phyloP scores from a whole-genome alignment of 371 early-diverging fungal species.

The Mortierella sp. region DNA sequence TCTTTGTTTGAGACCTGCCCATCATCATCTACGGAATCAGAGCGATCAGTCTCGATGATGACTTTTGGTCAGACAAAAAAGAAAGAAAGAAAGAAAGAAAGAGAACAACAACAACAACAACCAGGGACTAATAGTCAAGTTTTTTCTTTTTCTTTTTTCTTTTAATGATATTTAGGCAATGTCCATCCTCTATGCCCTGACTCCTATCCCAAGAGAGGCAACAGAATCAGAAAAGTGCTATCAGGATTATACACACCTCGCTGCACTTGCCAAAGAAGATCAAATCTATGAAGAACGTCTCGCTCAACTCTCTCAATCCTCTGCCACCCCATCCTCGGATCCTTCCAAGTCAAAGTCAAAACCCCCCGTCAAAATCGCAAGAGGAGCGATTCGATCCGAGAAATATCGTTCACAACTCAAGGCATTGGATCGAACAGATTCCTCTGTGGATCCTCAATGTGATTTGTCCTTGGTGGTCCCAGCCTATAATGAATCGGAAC shows the following conservation, averaged over 20 bases:
- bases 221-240: conserved; percentile 40
- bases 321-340: neutral
- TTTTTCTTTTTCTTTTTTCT: neutral
- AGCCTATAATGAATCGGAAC: conserved; percentile 89
- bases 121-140: too few species aligned
- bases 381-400: conserved; percentile 35
- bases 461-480: conserved; percentile 85
- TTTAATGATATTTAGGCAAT: conserved; percentile 26
- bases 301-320: conserved; percentile 12
- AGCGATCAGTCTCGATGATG: neutral
- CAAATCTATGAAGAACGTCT: conserved; percentile 26
- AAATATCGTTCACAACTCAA: conserved; percentile 35
- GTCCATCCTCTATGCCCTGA: conserved; percentile 35
- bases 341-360: conserved; percentile 5
- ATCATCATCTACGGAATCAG: neutral
- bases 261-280: conserved; percentile 44
- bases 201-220: conserved; percentile 34
- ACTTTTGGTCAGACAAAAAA: neutral
- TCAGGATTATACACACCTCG: conserved; percentile 40
- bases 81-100: neutral
- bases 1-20: too few species aligned
- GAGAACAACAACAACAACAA: too few species aligned
- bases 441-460: neutral
- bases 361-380: conserved; percentile 38
- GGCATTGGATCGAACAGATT: conserved; percentile 28